These are phyloP conservation scores for Umbellularia californica DNA, from an alignment of 164 flowering plant genomes.

Conservation along the genomic window DNA sequence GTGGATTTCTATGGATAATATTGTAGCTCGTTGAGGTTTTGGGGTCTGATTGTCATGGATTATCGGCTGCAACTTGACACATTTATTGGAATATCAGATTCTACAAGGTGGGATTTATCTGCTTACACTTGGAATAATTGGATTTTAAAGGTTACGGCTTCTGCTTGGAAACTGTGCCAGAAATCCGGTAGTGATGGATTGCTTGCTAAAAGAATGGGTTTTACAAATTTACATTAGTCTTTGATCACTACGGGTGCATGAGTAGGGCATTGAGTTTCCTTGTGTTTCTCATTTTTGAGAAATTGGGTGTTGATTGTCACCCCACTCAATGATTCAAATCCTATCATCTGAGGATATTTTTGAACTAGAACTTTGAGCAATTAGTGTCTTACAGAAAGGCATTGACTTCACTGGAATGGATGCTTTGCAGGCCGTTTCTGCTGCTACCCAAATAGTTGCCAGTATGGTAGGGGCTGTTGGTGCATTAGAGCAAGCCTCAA, in stretches of 20 bases:
- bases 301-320: background rate
- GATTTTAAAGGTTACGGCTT: background rate
- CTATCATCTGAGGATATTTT: background rate
- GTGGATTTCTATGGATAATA: background rate
- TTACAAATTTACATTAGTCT: background rate
- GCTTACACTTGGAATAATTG: background rate
- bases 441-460: constrained; percentile 33
- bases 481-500: constrained; percentile 39
- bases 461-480: constrained; percentile 30
- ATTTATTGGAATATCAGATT: background rate
- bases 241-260: no score
- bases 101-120: background rate
- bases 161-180: background rate
- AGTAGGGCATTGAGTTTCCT: no score
- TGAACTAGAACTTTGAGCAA: background rate
- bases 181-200: background rate
- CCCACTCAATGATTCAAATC: background rate
- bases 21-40: background rate
- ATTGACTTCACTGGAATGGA: constrained; percentile 25
- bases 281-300: background rate
- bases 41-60: constrained; percentile 1
- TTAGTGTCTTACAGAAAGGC: background rate
- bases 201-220: background rate
- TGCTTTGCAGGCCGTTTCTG: constrained; percentile 34
- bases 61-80: background rate